phyloP scores from a whole-genome alignment of 345 rosid species.

The Leavenworthia alabamica region DNA sequence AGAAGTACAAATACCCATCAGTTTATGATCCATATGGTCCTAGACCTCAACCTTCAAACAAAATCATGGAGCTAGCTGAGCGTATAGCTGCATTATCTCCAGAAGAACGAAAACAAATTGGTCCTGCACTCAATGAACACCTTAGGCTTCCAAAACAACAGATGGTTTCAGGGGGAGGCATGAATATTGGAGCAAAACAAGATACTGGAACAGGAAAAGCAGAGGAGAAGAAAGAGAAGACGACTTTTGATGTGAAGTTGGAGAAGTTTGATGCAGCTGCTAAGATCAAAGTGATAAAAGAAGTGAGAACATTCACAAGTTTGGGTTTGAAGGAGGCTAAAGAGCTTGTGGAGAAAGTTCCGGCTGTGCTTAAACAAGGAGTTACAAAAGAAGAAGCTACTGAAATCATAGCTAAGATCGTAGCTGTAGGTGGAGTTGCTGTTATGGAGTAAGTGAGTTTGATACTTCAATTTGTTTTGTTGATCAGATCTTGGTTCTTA shows the following conservation, averaged over 20 bases:
- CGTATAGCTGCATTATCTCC: constrained; percentile 29
- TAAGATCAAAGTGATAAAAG: constrained; percentile 34
- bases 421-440: constrained; percentile 35
- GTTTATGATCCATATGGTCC: constrained; percentile 35
- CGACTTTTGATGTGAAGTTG: constrained; percentile 29
- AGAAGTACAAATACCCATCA: constrained; percentile 31
- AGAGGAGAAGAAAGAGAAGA: constrained; percentile 37
- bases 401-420: constrained; percentile 28
- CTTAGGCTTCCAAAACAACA: constrained; percentile 29
- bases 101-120: constrained; percentile 29
- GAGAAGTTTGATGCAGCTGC: constrained; percentile 30
- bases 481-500: neutral
- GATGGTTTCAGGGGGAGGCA: constrained; percentile 23
- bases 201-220: constrained; percentile 21
- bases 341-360: constrained; percentile 35
- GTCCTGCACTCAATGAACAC: constrained; percentile 31
- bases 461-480: neutral
- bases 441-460: constrained; percentile 27
- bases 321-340: constrained; percentile 36
- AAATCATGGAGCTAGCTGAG: constrained; percentile 33
- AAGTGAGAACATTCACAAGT: constrained; percentile 30
- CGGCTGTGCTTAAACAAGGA: constrained; percentile 29
- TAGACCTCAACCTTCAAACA: constrained; percentile 28
- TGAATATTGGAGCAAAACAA: constrained; percentile 19
- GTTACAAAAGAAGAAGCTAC: constrained; percentile 35